Evolutionary conservation across 106 monocot genomes (phyloP).

Genomic region (Platanthera guangdongensis): DNA sequence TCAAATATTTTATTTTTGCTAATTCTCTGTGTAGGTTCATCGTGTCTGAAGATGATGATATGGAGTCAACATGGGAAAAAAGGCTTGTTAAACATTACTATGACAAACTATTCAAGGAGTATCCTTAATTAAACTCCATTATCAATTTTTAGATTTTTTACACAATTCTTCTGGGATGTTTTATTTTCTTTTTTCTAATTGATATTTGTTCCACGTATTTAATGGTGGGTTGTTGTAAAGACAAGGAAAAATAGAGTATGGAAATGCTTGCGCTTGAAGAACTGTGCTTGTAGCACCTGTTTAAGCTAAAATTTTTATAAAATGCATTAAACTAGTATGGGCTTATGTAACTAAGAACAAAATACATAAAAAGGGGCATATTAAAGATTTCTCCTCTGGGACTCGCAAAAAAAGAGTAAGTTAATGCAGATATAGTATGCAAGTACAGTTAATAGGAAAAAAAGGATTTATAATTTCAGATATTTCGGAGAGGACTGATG

Average conservation of each 20-base stretch:
- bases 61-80: slow-evolving; percentile 99
- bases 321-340: background rate
- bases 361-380: background rate
- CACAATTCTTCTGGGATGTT: background rate
- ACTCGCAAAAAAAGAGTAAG: background rate
- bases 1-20: background rate
- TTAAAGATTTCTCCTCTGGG: background rate
- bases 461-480: background rate
- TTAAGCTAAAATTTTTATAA: background rate
- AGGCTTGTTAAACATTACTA: slow-evolving; percentile 94
- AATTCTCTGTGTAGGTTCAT: slow-evolving; percentile 52
- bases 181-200: background rate
- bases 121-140: slow-evolving; percentile 35
- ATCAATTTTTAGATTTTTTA: background rate
- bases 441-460: background rate
- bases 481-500: background rate
- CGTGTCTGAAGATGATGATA: slow-evolving; percentile 83
- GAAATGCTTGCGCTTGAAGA: background rate
- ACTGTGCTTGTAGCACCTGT: background rate
- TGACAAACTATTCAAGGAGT: slow-evolving; percentile 99
- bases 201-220: background rate
- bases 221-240: background rate
- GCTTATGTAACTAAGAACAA: background rate
- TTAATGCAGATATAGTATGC: background rate
- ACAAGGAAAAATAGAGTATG: background rate